Conservation (phyloP, 345 rosid genomes). For the Heritiera littoralis region DNA sequence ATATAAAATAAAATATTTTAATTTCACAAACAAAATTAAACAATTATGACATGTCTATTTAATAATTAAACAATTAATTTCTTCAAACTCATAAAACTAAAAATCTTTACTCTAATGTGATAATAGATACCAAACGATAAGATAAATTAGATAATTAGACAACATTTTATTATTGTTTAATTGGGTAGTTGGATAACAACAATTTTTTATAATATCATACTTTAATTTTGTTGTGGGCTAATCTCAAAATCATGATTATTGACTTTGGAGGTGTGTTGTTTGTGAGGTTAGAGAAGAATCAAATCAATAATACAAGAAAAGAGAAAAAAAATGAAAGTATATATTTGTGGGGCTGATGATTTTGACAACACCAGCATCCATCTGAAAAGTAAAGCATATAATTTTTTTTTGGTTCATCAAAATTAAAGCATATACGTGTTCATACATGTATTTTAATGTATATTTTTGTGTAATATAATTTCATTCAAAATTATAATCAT, state of each 20-base stretch:
- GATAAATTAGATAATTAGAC: neutral
- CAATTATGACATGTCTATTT: too few relatives aligned
- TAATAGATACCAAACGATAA: too few relatives aligned
- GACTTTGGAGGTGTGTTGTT: neutral
- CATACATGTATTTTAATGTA: too few relatives aligned
- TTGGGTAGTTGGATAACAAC: neutral
- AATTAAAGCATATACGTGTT: neutral
- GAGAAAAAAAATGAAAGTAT: neutral
- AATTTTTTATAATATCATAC: neutral
- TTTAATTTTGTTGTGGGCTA: neutral
- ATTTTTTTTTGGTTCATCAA: neutral
- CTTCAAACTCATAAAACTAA: too few relatives aligned
- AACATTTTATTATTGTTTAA: neutral
- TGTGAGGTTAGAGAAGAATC: neutral
- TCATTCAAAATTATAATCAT: too few relatives aligned
- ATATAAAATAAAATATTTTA: too few relatives aligned
- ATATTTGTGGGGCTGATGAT: conserved; percentile 23
- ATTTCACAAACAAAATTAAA: too few relatives aligned
- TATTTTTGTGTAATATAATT: too few relatives aligned
- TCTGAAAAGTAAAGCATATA: neutral
- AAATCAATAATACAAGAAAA: neutral
- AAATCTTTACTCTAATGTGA: too few relatives aligned
- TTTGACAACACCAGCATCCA: conserved; percentile 19
- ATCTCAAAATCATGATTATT: neutral
- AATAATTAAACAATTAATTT: too few relatives aligned